Evolutionary conservation across 768 basidiomycete species (phyloP).

Genomic region (Boletus pseudo-olivaceus): DNA sequence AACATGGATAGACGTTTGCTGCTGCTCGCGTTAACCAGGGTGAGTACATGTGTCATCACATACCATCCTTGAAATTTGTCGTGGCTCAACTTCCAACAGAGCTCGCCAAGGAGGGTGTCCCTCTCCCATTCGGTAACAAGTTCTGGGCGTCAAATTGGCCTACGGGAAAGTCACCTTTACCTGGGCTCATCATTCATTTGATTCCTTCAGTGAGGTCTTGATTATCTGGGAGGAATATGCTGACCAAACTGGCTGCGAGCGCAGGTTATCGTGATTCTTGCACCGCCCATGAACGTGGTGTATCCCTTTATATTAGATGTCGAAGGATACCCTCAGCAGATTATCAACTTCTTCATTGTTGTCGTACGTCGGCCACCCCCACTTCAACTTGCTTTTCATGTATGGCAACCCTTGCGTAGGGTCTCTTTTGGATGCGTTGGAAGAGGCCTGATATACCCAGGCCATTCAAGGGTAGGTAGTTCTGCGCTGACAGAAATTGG

Average conservation of each 20-base stretch:
- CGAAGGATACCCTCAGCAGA: conserved; percentile 46
- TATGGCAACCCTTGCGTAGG: conserved; percentile 25
- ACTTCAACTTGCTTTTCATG: too few relatives aligned
- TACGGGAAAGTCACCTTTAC: conserved; percentile 52
- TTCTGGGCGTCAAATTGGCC: conserved; percentile 67
- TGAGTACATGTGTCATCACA: not conserved
- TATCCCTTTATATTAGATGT: conserved; percentile 64
- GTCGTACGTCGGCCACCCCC: conserved; percentile 34
- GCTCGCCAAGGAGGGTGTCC: conserved; percentile 61
- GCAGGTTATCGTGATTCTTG: conserved; percentile 52
- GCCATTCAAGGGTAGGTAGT: conserved; percentile 49
- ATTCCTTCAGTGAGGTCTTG: conserved; percentile 43
- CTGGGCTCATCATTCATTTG: conserved; percentile 53
- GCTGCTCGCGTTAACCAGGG: conserved; percentile 53
- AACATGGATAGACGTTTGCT: conserved; percentile 42
- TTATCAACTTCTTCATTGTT: conserved; percentile 55
- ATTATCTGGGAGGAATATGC: too few relatives aligned
- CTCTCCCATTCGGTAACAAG: conserved; percentile 53
- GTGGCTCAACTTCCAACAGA: conserved; percentile 30
- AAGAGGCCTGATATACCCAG: conserved; percentile 42
- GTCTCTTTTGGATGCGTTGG: conserved; percentile 56
- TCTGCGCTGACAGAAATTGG: too few relatives aligned
- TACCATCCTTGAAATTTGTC: not conserved
- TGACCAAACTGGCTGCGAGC: conserved; percentile 7
- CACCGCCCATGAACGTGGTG: conserved; percentile 47